These are phyloP conservation scores for Phaseolus lunatus DNA, from an alignment of 306 rosid genomes.

Conservation along the genomic window DNA sequence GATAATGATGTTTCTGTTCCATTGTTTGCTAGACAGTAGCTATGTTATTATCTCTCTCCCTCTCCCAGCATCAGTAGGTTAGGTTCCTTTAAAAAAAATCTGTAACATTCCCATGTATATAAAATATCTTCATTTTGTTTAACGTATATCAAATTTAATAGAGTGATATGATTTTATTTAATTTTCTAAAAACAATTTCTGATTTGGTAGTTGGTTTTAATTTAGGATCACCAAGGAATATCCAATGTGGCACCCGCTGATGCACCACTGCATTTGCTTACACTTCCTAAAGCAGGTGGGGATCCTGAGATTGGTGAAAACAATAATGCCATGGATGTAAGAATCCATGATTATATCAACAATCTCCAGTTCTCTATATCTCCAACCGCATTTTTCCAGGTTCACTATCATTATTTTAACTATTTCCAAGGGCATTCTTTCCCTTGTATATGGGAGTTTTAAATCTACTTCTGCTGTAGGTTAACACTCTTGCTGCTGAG, in stretches of 20 bases:
- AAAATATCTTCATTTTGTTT: background rate
- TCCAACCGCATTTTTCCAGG: slow-evolving; percentile 98
- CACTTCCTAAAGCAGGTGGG: slow-evolving; percentile 48
- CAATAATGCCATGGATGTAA: slow-evolving; percentile 54
- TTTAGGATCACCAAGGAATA: slow-evolving; percentile 92
- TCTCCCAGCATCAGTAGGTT: slow-evolving; percentile 11
- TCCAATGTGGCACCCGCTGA: slow-evolving; percentile 92
- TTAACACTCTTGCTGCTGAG: slow-evolving; percentile 96
- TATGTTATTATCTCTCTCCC: slow-evolving; percentile 1
- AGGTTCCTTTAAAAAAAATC: background rate
- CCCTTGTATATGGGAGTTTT: slow-evolving; percentile 12
- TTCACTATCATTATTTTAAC: slow-evolving; percentile 40
- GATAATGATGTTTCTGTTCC: slow-evolving; percentile 18
- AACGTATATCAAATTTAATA: background rate
- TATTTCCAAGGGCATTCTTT: slow-evolving; percentile 14
- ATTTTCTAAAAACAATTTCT: slow-evolving; percentile 24
- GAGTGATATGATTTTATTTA: slow-evolving; percentile 28
- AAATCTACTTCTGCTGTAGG: slow-evolving; percentile 59
- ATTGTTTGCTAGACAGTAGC: slow-evolving; percentile 21
- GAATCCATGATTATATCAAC: slow-evolving; percentile 86
- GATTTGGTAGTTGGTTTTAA: slow-evolving; percentile 32
- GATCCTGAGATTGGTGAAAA: slow-evolving; percentile 52
- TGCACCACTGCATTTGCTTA: slow-evolving; percentile 69
- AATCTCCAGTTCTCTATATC: slow-evolving; percentile 85
- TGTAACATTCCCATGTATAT: background rate